Evolutionary conservation across 2,329 filamentous ascomycete species (phyloP), one percentile per base, ranked within the genome.

Genomic region (Mollisia scopiformis): DNA sequence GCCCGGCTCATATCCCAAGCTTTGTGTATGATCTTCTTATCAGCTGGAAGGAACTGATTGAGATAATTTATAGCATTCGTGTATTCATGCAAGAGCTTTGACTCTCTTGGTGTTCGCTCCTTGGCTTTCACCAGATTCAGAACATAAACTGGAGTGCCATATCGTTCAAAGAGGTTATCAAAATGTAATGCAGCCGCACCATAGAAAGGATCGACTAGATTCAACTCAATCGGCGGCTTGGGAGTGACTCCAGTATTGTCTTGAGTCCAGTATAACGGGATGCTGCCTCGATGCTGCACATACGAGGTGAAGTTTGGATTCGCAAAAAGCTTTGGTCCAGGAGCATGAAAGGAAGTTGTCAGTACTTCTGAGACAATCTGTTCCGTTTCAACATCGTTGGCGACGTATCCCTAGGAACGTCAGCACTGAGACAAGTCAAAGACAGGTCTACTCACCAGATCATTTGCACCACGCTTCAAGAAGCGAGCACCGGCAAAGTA

Each of bases 1-100:
- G 95, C 94, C 61, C 95, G 85, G 63, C 93, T 97, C 95, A 99
- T 99, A 73, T 99, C 95, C 87, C 95, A 99, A 2, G 94, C 93
- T 69, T 95, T 92, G 75, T 99, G 94, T 10, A 94, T 86, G 55
- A 99, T 96, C 73, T 92, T 92, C 72, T 93, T 92, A 58, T 88
- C 88, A 2, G 82, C 77, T 0, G 95, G 94, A 2, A 99, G 80
- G 61, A 96, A 97, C 72, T 98, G 94, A 67, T 98, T 99, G 51
- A 99, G 86, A 69, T 99, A 99, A 43, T 88, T 85, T 64, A 98
- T 89, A 5, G 93, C 92, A 67, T 90, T 86, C 3, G 92, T 93
- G 73, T 93, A 98, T 74, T 97, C 94, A 35, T 88, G 83, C 1
- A 98, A 79, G 6, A 99, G 80, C 73, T 97, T 97, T 2, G 92